phyloP scores from a whole-genome alignment of 805 yeast species.

The Candida coleopterorum region DNA sequence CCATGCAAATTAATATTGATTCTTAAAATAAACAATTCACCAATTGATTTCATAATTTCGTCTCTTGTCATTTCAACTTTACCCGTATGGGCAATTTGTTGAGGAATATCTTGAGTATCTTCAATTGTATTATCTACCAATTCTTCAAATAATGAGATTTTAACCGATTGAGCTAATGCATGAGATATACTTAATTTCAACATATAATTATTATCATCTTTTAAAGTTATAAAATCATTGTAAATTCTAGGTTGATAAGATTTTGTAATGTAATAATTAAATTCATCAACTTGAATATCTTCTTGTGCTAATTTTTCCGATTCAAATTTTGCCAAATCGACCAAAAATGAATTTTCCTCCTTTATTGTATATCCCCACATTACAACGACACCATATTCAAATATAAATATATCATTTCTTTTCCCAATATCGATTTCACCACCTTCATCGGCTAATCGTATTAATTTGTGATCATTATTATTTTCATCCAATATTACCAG shows the following conservation, averaged over 20 bases:
- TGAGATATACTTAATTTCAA: slow-evolving; percentile 88
- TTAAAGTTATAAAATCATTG: slow-evolving; percentile 88
- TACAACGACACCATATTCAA: slow-evolving; percentile 96
- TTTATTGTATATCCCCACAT: slow-evolving; percentile 89
- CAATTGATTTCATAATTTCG: slow-evolving; percentile 95
- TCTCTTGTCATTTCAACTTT: slow-evolving; percentile 91
- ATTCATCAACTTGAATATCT: slow-evolving; percentile 91
- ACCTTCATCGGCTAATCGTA: slow-evolving; percentile 86
- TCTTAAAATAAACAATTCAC: slow-evolving; percentile 85
- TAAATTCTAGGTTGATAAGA: slow-evolving; percentile 94
- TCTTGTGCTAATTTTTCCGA: slow-evolving; percentile 86
- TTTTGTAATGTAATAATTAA: slow-evolving; percentile 89
- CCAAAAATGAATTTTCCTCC: slow-evolving; percentile 78
- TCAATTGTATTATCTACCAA: slow-evolving; percentile 94
- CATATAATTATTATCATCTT: slow-evolving; percentile 90
- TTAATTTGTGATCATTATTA: slow-evolving; percentile 32
- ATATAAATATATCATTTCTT: slow-evolving; percentile 76
- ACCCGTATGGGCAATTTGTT: slow-evolving; percentile 90
- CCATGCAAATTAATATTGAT: slow-evolving; percentile 82
- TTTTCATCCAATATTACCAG: slow-evolving; percentile 7
- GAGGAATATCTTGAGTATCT: slow-evolving; percentile 96
- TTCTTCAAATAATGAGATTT: slow-evolving; percentile 92
- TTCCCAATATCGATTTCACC: slow-evolving; percentile 89
- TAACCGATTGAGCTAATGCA: slow-evolving; percentile 93
- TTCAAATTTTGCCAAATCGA: slow-evolving; percentile 85